Conservation (phyloP, 2,329 filamentous ascomycete genomes). For the Zymoseptoria tritici region DNA sequence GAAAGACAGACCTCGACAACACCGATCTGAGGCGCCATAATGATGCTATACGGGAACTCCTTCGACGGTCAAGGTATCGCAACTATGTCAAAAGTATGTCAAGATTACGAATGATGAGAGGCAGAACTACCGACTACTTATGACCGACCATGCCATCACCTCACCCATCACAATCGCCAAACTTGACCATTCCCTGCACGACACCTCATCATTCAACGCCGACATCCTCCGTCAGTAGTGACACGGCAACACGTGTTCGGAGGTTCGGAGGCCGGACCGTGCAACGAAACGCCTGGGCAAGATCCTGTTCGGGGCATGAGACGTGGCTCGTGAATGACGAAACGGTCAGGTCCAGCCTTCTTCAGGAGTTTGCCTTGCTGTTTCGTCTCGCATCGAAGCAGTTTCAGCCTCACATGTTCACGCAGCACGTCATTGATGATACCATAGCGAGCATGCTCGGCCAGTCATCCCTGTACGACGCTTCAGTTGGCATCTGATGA, state of each 20-base stretch:
- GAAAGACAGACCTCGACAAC: not conserved
- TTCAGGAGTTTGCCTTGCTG: no score
- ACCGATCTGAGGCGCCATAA: not conserved
- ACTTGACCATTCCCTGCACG: not conserved
- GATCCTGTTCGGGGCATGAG: not conserved
- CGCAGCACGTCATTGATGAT: not conserved
- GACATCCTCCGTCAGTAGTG: not conserved
- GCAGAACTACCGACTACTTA: not conserved
- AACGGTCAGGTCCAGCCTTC: no score
- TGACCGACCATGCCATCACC: not conserved
- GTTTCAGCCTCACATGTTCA: not conserved
- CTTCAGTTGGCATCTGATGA: no score
- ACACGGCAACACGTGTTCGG: not conserved
- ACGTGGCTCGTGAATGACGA: no score
- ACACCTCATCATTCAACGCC: not conserved
- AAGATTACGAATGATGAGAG: not conserved
- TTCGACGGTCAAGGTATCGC: no score
- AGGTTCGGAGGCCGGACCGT: not conserved
- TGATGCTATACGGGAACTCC: no score
- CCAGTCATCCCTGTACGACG: not conserved
- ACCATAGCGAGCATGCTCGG: not conserved
- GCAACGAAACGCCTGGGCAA: not conserved
- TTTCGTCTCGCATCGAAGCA: not conserved
- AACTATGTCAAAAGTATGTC: no score
- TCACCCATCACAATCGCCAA: no score